Evolutionary conservation across 345 rosid genomes (phyloP).

Genomic region (Camelina neglecta): DNA sequence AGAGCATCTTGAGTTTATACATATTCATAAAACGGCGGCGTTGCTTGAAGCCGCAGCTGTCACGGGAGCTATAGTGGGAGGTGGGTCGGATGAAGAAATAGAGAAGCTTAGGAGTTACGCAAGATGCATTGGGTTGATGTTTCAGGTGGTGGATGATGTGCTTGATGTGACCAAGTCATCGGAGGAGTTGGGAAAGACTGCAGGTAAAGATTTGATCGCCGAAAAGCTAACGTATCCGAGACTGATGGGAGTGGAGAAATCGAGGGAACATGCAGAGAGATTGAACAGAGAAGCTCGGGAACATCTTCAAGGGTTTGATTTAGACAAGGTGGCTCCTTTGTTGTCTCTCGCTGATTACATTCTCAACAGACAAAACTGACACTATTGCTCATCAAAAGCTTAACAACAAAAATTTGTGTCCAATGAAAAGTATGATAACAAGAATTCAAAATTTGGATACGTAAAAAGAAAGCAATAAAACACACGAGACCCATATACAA

Average conservation of each 20-base stretch:
- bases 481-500: neutral
- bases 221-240: conserved; percentile 72
- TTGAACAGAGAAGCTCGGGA: conserved; percentile 57
- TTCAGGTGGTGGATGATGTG: conserved; percentile 86
- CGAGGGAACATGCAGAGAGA: conserved; percentile 55
- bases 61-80: conserved; percentile 72
- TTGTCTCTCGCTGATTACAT: conserved; percentile 67
- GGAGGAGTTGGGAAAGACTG: conserved; percentile 68
- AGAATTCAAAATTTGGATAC: neutral
- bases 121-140: conserved; percentile 61
- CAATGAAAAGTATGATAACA: neutral
- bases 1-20: conserved; percentile 66
- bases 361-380: conserved; percentile 20
- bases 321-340: conserved; percentile 64
- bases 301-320: conserved; percentile 56
- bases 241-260: conserved; percentile 64
- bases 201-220: conserved; percentile 73
- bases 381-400: neutral
- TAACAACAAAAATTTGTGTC: neutral
- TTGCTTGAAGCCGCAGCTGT: conserved; percentile 66
- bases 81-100: conserved; percentile 59
- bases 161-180: conserved; percentile 79
- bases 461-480: too few relatives aligned
- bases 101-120: conserved; percentile 72
- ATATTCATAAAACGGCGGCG: conserved; percentile 70